Percentiles rank a stretch among this genome's conserved stretches.
Conservation (phyloP, 768 basidiomycete species). For the Dendrothele bispora region DNA sequence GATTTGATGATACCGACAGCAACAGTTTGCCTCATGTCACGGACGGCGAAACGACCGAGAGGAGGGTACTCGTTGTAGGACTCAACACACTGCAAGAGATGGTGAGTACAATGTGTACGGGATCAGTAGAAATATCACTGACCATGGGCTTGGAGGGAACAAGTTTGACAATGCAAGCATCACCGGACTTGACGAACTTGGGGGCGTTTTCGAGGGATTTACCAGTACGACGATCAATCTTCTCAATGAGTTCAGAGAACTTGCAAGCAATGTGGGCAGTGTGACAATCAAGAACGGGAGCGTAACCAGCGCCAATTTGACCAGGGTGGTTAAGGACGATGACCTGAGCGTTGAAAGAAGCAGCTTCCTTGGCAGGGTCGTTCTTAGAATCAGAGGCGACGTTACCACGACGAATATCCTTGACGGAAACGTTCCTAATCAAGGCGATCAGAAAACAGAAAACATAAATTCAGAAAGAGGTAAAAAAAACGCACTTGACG, state of each 20-base stretch:
- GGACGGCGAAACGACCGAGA: constrained; percentile 98
- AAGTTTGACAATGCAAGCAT: constrained; percentile 98
- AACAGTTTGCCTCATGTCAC: constrained; percentile 99
- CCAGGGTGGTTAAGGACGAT: constrained; percentile 99
- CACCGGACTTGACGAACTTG: constrained; percentile 99
- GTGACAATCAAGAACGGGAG: constrained; percentile 99
- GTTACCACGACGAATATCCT: constrained; percentile 99
- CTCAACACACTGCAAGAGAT: constrained; percentile 58
- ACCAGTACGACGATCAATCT: constrained; percentile 98
- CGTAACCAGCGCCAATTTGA: constrained; percentile 99
- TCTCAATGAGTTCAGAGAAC: constrained; percentile 97
- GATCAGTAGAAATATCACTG: constrained; percentile 16
- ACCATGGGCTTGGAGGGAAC: constrained; percentile 94
- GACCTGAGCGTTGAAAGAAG: constrained; percentile 99
- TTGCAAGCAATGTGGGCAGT: constrained; percentile 99
- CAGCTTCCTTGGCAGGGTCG: constrained; percentile 99
- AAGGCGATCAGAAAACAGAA: constrained; percentile 6
- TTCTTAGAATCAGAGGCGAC: constrained; percentile 99
- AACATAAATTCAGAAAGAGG: constrained; percentile 5
- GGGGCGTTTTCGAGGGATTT: constrained; percentile 85
- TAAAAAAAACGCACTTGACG: constrained; percentile 69
- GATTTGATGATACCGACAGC: constrained; percentile 99
- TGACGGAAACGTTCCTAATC: constrained; percentile 99
- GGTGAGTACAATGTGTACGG: constrained; percentile 22
- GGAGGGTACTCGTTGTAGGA: constrained; percentile 97